Percentiles rank a stretch among this genome's conserved stretches.
Evolutionary conservation across 257 asterid species (phyloP).

Genomic region (Mitragyna speciosa): DNA sequence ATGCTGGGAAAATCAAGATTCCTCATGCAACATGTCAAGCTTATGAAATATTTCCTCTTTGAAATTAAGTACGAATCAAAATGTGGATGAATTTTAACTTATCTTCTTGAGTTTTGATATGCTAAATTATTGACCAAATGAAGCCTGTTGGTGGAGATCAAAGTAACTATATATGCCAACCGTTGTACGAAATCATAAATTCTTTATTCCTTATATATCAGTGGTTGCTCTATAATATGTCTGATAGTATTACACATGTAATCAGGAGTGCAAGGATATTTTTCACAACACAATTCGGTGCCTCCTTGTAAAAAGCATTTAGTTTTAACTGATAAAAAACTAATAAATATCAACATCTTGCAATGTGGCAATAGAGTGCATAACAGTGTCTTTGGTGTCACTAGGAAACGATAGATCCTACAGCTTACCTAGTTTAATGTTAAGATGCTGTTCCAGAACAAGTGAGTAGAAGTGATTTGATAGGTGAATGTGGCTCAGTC

Average conservation of each 20-base stretch:
- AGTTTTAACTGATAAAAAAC: neutral
- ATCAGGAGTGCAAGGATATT: neutral
- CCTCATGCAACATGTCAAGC: neutral
- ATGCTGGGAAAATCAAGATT: neutral
- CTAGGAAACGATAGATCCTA: no score
- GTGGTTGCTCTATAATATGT: neutral
- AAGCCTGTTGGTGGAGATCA: neutral
- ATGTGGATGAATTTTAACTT: neutral
- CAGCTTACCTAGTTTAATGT: neutral
- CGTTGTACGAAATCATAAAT: neutral
- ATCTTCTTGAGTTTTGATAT: neutral
- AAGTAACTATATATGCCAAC: neutral
- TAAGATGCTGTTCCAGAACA: neutral
- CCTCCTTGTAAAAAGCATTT: neutral
- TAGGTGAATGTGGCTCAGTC: neutral
- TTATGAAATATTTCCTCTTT: neutral
- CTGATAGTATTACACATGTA: neutral
- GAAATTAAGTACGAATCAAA: neutral
- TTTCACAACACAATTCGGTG: neutral
- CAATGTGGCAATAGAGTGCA: neutral
- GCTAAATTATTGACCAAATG: conserved; percentile 2
- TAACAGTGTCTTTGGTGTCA: no score
- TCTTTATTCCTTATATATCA: neutral
- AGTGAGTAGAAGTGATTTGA: neutral
- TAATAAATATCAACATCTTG: neutral